phyloP scores from a whole-genome alignment of 1,284 basidiomycete species.

The Melampsora allii-populina region DNA sequence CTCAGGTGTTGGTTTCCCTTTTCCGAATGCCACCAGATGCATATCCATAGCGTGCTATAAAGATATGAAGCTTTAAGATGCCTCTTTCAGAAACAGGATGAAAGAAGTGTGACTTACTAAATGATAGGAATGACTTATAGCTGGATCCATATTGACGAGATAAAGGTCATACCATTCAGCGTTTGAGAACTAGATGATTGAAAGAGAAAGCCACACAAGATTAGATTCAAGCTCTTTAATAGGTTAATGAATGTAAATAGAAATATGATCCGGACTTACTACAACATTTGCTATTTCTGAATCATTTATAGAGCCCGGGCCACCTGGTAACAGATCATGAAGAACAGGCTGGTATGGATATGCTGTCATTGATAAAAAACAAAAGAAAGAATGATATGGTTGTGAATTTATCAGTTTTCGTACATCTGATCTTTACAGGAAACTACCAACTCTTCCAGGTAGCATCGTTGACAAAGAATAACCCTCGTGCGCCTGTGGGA shows the following conservation, averaged over 20 bases:
- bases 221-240: not conserved
- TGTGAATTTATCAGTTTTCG: too few species aligned
- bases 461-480: not conserved
- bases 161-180: conserved; percentile 11
- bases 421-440: not conserved
- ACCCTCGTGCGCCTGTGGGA: not conserved
- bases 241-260: not conserved
- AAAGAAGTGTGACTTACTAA: not conserved
- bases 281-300: conserved; percentile 1
- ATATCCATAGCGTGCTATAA: conserved; percentile 39
- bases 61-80: not conserved
- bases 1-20: conserved; percentile 3
- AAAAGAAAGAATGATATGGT: not conserved
- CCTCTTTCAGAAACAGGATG: not conserved
- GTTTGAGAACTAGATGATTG: not conserved
- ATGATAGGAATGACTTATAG: conserved; percentile 15
- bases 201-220: not conserved
- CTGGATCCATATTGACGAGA: conserved; percentile 3
- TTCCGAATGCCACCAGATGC: conserved; percentile 32
- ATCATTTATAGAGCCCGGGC: not conserved
- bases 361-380: not conserved
- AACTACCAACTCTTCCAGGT: not conserved
- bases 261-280: not conserved
- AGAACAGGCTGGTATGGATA: conserved; percentile 16
- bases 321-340: not conserved